A percentile compares a stretch with the other conserved stretches of the same genome.
phyloP scores from a whole-genome alignment of 2,329 filamentous ascomycete genomes.

The Xylariales sp. region DNA sequence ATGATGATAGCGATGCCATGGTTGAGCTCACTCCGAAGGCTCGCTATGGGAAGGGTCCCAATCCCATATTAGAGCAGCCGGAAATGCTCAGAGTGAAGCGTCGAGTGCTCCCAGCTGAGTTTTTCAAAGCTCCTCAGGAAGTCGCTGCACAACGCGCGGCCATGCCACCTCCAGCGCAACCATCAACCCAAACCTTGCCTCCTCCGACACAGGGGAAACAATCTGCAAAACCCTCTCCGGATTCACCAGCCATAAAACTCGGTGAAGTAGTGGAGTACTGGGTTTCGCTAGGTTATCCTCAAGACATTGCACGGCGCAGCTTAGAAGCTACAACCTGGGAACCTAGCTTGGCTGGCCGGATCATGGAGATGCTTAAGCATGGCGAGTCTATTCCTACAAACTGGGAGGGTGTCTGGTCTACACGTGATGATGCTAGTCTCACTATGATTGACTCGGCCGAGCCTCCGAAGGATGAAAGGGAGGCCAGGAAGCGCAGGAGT shows the following conservation, averaged over 20 bases:
- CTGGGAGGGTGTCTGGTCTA: conserved; percentile 7
- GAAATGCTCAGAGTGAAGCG: neutral
- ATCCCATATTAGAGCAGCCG: neutral
- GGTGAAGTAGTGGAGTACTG: conserved; percentile 5
- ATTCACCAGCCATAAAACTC: conserved; percentile 1
- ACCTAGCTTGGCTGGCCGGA: conserved; percentile 1
- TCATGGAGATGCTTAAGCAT: conserved; percentile 5
- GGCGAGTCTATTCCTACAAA: conserved; percentile 5
- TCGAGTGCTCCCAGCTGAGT: conserved; percentile 2
- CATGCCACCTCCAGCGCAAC: neutral
- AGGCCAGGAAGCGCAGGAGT: conserved; percentile 2
- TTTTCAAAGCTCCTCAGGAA: neutral
- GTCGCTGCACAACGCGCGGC: neutral
- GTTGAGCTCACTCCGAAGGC: neutral
- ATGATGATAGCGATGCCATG: conserved; percentile 6
- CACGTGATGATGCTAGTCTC: conserved; percentile 5
- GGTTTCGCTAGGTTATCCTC: conserved; percentile 4
- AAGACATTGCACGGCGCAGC: conserved; percentile 3
- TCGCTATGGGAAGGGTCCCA: conserved; percentile 1
- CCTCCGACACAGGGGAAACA: neutral
- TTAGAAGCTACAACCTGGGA: conserved; percentile 6
- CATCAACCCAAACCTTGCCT: neutral
- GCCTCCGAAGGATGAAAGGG: conserved; percentile 1
- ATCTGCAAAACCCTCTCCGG: neutral
- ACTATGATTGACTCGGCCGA: conserved; percentile 4